A percentile compares a stretch with the other conserved stretches of the same genome.
Conservation (phyloP, 2,329 filamentous ascomycete species). For the Lachnellula arida region DNA sequence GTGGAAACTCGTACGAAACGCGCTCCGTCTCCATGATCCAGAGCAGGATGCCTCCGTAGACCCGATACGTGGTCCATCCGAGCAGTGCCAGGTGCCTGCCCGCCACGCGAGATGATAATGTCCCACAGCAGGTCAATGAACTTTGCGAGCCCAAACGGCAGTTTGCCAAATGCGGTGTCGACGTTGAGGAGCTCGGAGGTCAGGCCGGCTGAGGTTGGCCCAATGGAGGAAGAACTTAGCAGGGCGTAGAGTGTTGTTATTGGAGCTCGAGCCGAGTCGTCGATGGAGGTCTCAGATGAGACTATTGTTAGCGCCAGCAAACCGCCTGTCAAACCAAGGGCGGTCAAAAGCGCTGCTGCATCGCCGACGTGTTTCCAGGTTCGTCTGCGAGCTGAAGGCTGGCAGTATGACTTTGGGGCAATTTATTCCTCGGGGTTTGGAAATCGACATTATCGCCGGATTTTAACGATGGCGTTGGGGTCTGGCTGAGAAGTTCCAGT, state of each 20-base stretch:
- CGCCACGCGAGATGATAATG: slow-evolving; percentile 3
- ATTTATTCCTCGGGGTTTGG: not conserved
- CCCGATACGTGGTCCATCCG: slow-evolving; percentile 5
- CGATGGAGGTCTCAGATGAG: too few species aligned
- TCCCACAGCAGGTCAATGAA: slow-evolving; percentile 9
- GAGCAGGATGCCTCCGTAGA: not conserved
- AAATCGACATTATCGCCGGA: not conserved
- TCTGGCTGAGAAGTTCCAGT: too few species aligned
- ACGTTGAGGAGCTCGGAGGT: not conserved
- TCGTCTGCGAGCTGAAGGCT: not conserved
- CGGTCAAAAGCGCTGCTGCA: not conserved
- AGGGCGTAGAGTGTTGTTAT: not conserved
- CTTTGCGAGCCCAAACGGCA: slow-evolving; percentile 5
- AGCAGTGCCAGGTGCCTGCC: slow-evolving; percentile 8
- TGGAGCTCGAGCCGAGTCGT: too few species aligned
- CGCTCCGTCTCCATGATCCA: slow-evolving; percentile 4
- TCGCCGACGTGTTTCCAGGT: not conserved
- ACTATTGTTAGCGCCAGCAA: not conserved
- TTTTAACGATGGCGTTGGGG: not conserved
- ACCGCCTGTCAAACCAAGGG: not conserved
- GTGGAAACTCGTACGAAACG: slow-evolving; percentile 5
- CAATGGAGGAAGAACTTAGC: too few species aligned
- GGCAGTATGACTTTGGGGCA: not conserved
- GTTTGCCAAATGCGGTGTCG: not conserved
- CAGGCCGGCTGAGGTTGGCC: too few species aligned